Evolutionary conservation across 2,329 filamentous ascomycete genomes (phyloP), one percentile per base, ranked within the genome.

Genomic region (Raffaelea deltoideospora): DNA sequence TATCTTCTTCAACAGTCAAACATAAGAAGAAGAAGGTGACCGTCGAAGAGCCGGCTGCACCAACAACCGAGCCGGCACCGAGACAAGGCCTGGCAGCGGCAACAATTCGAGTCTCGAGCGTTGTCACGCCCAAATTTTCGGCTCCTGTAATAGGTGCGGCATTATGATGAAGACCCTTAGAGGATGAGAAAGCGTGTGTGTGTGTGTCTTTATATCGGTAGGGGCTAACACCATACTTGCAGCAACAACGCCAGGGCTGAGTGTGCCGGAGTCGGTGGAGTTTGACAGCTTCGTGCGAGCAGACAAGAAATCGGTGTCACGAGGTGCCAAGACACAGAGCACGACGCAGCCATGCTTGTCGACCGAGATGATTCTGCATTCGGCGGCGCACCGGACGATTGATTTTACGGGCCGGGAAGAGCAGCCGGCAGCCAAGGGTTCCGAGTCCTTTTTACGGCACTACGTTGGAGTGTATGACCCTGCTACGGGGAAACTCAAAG

Each of bases 381-480:
- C 72, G 9, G 62, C 62, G 4, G 59, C 58, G 32, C 70, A 79
- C 51, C 62, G 56, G 22, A 71, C 62, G 29, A 51, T 79, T 28
- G 68, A 77, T 48, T 78, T 76, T 46, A 74, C 64, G 6, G 72
- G 61, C 21, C 64, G 65, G 39, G 70, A 76, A 49, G 65, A 71
- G 34, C 57, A 58, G 11, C 48, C 49, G 2, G 53, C n/a, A n/a
- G n/a, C n/a, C n/a, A n/a, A 54, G 20, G 57, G 55, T 10, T 47
- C 51, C 11, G 58, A 65, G 38, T 50, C 59, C 5, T 50, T 68
- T 4, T 44, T 76, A 32, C 76, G 72, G 37, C 73, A 80, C 52
- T 81, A 75, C 49, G 55, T 81, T 21, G 76, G 73, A 14, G 58
- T 80, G 5, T 78, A 70, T 42, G 74, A 81, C 45, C 69, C 72